phyloP scores from a whole-genome alignment of 139 green algal genomes.

The Ostreobium quekettii region DNA sequence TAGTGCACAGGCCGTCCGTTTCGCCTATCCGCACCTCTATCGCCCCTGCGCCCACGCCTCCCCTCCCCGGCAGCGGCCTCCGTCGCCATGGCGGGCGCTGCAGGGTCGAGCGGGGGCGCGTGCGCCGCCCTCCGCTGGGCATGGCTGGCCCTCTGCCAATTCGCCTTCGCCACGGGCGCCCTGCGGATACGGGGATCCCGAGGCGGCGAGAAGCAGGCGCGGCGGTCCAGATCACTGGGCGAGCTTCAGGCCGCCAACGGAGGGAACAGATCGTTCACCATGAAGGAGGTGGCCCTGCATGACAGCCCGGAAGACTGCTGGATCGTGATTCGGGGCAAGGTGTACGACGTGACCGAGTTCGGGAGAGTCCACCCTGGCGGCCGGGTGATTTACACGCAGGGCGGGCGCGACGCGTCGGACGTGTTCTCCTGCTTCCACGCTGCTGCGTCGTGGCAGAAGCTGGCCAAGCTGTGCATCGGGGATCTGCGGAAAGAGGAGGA shows the following conservation, averaged over 20 bases:
- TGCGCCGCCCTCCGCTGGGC: no score
- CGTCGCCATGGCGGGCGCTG: no score
- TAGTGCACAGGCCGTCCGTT: no score
- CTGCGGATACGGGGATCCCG: no score
- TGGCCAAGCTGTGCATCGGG: slow-evolving; percentile 42
- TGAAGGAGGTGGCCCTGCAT: slow-evolving; percentile 50
- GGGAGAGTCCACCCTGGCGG: slow-evolving; percentile 48
- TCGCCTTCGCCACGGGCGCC: no score
- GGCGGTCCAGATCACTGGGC: no score
- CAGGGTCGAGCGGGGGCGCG: no score
- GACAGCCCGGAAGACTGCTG: slow-evolving; percentile 36
- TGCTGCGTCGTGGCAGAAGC: slow-evolving; percentile 26
- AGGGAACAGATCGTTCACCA: slow-evolving; percentile 22
- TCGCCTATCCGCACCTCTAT: no score
- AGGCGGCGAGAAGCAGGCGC: no score
- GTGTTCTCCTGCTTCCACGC: slow-evolving; percentile 54
- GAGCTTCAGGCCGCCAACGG: background rate
- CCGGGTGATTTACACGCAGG: slow-evolving; percentile 45
- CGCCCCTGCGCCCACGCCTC: no score
- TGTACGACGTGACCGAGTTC: slow-evolving; percentile 55
- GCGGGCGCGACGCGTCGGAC: slow-evolving; percentile 54
- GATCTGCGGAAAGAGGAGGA: slow-evolving; percentile 15
- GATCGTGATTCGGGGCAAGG: slow-evolving; percentile 31
- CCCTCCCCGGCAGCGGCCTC: no score
- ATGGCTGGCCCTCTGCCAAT: no score